Evolutionary conservation across 495 filamentous ascomycete genomes (phyloP).

Genomic region (Penicillium taxi): DNA sequence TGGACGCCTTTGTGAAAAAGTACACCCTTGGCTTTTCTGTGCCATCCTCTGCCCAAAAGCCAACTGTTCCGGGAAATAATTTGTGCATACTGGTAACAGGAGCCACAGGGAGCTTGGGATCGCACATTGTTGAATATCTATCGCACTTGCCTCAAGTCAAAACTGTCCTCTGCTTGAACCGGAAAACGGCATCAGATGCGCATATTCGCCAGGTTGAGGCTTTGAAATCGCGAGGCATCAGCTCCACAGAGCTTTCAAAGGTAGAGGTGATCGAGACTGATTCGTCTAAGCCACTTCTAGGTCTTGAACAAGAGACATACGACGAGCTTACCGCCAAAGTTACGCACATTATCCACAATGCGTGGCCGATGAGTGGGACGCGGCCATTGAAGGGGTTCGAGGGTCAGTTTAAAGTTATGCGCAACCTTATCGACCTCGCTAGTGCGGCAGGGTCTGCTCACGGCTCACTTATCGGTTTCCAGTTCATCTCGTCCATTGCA

Average conservation of each 20-base stretch:
- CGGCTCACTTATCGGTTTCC: slow-evolving; percentile 11
- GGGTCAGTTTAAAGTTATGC: slow-evolving; percentile 22
- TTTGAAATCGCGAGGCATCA: not conserved
- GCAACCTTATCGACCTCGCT: slow-evolving; percentile 34
- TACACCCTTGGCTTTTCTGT: no score
- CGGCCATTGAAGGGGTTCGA: slow-evolving; percentile 21
- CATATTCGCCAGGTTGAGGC: not conserved
- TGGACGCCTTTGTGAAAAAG: no score
- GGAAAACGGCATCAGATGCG: not conserved
- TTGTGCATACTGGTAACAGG: slow-evolving; percentile 49
- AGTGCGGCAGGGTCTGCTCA: slow-evolving; percentile 14
- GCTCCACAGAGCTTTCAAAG: not conserved
- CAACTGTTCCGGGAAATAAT: no score
- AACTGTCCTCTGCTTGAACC: slow-evolving; percentile 6
- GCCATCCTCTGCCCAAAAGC: no score
- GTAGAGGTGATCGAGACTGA: slow-evolving; percentile 27
- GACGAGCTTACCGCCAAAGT: slow-evolving; percentile 6
- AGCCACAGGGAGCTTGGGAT: slow-evolving; percentile 42
- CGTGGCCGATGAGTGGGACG: slow-evolving; percentile 36
- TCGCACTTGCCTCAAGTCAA: slow-evolving; percentile 25
- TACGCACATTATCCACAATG: slow-evolving; percentile 35
- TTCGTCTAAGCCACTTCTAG: slow-evolving; percentile 35
- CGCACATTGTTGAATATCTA: slow-evolving; percentile 34
- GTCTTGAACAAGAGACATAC: slow-evolving; percentile 22
- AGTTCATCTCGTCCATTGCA: slow-evolving; percentile 48